Base-by-base conservation (phyloP, 208 protist genomes). In the Leishmania tarentolae region DNA sequence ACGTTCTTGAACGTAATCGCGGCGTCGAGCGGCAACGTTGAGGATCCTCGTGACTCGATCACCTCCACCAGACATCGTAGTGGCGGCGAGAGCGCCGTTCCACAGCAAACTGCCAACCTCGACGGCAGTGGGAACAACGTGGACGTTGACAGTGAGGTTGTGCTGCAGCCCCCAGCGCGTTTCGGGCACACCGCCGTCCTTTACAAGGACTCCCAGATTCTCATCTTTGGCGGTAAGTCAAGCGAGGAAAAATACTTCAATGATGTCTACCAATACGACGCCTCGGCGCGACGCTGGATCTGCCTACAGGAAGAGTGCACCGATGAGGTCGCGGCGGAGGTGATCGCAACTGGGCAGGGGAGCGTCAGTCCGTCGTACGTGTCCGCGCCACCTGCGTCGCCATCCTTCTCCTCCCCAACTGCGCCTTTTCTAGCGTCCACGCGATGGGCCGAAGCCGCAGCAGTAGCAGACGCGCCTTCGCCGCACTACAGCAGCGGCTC, bases 131-230 rank as follows among this genome's bases (percentile, higher is more conserved):
- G 15, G 9, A 79, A 53, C 35, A 28, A 6, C 31, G n/a, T 31
- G 40, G 53, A 31, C 19, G 44, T 21, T 1, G 70, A 61, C 53
- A 42, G n/a, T 15, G 57, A 42, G 71, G 40, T 2, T 28, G 28
- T 31, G 17, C 57, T 75, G 31, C 35, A 68, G 53, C 90, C 91
- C 19, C 63, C 75, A 1, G 63, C 86, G 31, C 89, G 91, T 37
- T 95, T 95, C 76, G 91, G 91, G 3, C 91, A 95, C 88, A 93
- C 88, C 0, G 89, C 91, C 2, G 89, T 94, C 11, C 80, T 90
- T 15, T 89, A 87, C 70, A 75, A 76, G n/a, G 79, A 82, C 42
- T 69, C 87, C 28, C 77, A 87, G 28, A 89, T 96, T 17, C 76
- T 93, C 57, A 76, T 93, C 46, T 92, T 93, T 79, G 92, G 91